Evolutionary conservation across 495 filamentous ascomycete genomes (phyloP).

Genomic region (Penicillium simplicissimum): DNA sequence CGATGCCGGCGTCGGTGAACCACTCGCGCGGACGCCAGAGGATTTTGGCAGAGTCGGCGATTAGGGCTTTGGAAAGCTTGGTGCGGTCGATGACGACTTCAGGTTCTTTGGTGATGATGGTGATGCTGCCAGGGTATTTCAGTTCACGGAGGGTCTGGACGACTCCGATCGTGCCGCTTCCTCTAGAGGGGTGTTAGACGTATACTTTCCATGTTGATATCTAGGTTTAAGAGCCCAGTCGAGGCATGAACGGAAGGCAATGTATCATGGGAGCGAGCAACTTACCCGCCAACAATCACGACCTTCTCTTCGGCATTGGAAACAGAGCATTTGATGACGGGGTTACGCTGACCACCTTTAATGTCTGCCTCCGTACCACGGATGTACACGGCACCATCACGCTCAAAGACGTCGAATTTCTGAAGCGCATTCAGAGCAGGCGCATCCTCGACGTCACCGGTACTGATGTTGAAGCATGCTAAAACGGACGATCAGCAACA

Average conservation of each 20-base stretch:
- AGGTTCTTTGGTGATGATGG: constrained; percentile 80
- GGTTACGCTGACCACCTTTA: constrained; percentile 69
- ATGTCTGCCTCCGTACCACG: constrained; percentile 77
- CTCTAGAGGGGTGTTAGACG: constrained; percentile 44
- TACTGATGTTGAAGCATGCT: constrained; percentile 89
- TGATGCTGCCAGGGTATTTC: constrained; percentile 79
- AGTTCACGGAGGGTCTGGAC: constrained; percentile 79
- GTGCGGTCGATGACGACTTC: constrained; percentile 88
- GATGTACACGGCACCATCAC: constrained; percentile 80
- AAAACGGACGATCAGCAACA: constrained; percentile 15
- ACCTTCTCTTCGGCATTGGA: constrained; percentile 64
- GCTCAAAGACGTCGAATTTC: constrained; percentile 77
- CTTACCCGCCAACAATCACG: constrained; percentile 81
- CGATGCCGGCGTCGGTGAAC: constrained; percentile 74
- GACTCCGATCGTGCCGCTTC: constrained; percentile 76
- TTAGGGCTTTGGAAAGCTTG: constrained; percentile 92
- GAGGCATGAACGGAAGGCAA: too few species aligned
- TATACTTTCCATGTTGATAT: too few species aligned
- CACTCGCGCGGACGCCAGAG: constrained; percentile 71
- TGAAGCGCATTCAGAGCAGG: constrained; percentile 81
- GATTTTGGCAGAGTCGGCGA: constrained; percentile 78
- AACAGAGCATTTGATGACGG: constrained; percentile 71
- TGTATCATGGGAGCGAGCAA: constrained; percentile 4
- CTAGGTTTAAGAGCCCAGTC: too few species aligned
- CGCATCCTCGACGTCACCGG: constrained; percentile 94